A percentile compares a stretch with the other conserved stretches of the same genome.
Evolutionary conservation across 129 eudicot genomes (phyloP).

Genomic region (Cynara cardunculus): DNA sequence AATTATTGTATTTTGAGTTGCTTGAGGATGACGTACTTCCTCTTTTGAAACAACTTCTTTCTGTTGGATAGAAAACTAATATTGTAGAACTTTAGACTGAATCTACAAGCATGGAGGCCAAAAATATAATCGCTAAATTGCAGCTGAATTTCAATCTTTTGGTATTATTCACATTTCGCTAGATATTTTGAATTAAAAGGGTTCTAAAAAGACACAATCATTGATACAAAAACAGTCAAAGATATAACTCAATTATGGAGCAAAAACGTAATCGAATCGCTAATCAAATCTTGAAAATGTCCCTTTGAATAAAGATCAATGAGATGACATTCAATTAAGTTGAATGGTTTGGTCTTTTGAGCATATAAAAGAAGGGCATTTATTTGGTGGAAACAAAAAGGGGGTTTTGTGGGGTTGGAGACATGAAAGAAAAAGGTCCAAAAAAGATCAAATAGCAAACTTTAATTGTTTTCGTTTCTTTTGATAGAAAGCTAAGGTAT

Average conservation of each 20-base stretch:
- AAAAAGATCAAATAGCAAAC: not conserved
- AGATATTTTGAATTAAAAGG: not conserved
- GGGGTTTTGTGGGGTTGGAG: slow-evolving; percentile 24
- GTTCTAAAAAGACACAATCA: slow-evolving; percentile 10
- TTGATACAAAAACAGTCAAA: slow-evolving; percentile 27
- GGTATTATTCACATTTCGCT: not conserved
- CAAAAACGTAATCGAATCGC: slow-evolving; percentile 23
- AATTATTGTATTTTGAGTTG: not conserved
- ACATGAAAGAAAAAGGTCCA: slow-evolving; percentile 14
- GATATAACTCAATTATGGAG: slow-evolving; percentile 23
- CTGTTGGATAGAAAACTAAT: not conserved
- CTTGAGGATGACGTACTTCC: not conserved
- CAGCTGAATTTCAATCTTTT: not conserved
- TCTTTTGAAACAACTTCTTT: not conserved
- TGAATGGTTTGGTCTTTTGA: slow-evolving; percentile 17
- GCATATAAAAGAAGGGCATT: slow-evolving; percentile 24
- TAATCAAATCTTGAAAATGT: slow-evolving; percentile 17
- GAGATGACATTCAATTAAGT: slow-evolving; percentile 18
- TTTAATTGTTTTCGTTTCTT: slow-evolving; percentile 23
- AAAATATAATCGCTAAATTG: not conserved
- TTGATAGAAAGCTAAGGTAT: not conserved
- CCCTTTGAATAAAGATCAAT: slow-evolving; percentile 25
- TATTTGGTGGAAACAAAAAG: slow-evolving; percentile 41
- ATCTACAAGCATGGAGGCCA: not conserved
- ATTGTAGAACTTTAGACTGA: not conserved